Percentiles rank a stretch among this genome's conserved stretches.
phyloP scores from a whole-genome alignment of 352 stramenopile species.

The Aphanomyces cochlioides region DNA sequence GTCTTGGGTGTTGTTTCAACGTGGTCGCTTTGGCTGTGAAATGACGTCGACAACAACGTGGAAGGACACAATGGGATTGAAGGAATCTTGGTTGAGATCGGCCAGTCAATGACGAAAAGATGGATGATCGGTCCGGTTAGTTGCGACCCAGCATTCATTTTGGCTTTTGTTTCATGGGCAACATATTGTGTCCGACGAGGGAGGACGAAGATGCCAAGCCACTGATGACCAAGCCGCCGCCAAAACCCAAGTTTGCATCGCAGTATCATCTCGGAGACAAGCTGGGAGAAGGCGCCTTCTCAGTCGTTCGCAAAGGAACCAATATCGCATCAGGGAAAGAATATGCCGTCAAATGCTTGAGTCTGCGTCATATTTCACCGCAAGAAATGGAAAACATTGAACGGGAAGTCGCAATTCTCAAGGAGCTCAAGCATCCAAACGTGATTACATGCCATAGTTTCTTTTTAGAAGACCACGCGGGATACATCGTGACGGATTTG shows the following conservation, averaged over 20 bases:
- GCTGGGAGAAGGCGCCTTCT: conserved; percentile 58
- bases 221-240: background rate
- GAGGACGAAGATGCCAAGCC: no score
- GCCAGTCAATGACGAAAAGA: no score
- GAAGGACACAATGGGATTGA: no score
- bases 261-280: conserved; percentile 53
- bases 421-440: conserved; percentile 83
- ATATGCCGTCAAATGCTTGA: conserved; percentile 82
- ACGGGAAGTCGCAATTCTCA: conserved; percentile 47
- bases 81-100: no score
- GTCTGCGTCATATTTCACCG: conserved; percentile 57
- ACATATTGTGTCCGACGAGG: no score
- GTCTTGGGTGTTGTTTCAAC: no score
- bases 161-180: no score
- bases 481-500: conserved; percentile 97
- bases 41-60: no score
- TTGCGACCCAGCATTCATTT: no score
- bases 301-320: conserved; percentile 46
- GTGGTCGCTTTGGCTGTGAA: no score
- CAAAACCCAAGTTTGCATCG: conserved; percentile 44
- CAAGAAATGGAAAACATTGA: conserved; percentile 55
- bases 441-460: conserved; percentile 89
- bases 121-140: no score
- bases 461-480: conserved; percentile 88
- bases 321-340: conserved; percentile 42